Evolutionary conservation across 192 early-diverging fungal genomes (phyloP), one percentile per base, ranked within the genome.

Genomic region (Allomyces macrogynus): DNA sequence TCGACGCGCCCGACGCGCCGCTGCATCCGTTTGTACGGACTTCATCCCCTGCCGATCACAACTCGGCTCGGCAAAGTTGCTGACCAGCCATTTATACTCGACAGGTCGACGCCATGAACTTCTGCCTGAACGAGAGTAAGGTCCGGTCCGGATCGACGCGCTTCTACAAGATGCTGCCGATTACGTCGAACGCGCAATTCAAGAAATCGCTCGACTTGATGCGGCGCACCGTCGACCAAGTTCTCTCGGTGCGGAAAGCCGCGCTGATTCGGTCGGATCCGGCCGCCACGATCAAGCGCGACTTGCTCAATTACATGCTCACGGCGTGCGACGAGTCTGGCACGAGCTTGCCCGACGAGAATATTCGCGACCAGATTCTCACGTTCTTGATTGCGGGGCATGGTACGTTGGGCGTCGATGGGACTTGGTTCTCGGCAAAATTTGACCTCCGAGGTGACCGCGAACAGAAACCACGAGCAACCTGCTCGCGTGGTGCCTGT

Each of bases 291-390:
- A 4, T 27, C 44, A 66, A 75, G 7, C 77, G 69, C 49, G 80
- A 84, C 63, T 61, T 84, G 62, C 68, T 82, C 23, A 75, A 68
- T 23, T 82, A 70, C 65, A 84, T 84, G 82, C 66, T 84, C 63
- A 79, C 69, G 61, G 79, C 77, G 25, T 63, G 66, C 16, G 75
- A 71, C 26, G 67, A 71, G 22, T 64, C 78, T 11, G 67, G 68
- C 3, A 62, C 71, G 24, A 62, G 67, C 43, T 49, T 78, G 1
- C 62, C 62, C 5, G 76, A 81, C 54, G 66, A 69, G 23, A 67
- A 80, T 27, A 84, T 84, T 61, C 76, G 79, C 63, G 82, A 84
- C 70, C 78, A 84, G 68, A 77, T 84, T 18, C 72, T 82, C 61
- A 82, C 82, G 2, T 81, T 84, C 62, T 65, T 82, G 65, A 82